Base-by-base conservation (phyloP, 1,284 basidiomycete species). In the Anthracocystis panici-leucophaei region DNA sequence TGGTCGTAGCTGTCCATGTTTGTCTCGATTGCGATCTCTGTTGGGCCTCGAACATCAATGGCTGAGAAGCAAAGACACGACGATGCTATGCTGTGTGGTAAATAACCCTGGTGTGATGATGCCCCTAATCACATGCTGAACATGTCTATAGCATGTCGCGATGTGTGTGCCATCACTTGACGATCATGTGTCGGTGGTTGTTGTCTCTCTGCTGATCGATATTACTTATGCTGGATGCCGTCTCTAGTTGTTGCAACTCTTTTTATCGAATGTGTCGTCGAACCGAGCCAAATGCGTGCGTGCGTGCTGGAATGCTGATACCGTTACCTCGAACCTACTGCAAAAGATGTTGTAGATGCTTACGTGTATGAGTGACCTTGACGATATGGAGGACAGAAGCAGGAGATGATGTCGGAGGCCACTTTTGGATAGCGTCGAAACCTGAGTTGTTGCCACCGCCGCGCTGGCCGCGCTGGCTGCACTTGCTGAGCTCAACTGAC, bases 321-420 rank as follows among this genome's bases (percentile, higher is more conserved):
- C 45, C 3, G 0, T 20, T 12, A 11, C n/a, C 12, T 38, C 23
- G 41, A 45, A 51, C 50, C 29, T 51, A 52, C 57, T 56, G 40
- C 54, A 29, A 57, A 23, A 20, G 31, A 23, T 62, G 63, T 55
- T 62, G 63, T 51, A 62, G 68, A 65, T 58, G 68, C 68, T 71
- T 71, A 71, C 68, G 63, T 71, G 58, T 62, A 55, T 65, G 63
- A 71, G 70, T 64, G 53, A 72, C 70, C 70, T 73, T 73, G 70
- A 68, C 70, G 70, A 73, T 73, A 73, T 73, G 70, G 70, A 73
- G 70, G 59, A 50, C 49, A 61, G 61, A 62, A 66, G 57, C 60
- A 71, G 62, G 63, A 62, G 55, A 31, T 55, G 55, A 31, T 54
- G 38, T 23, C 63, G 50, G 25, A 18, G 56, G 56, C 42, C 20